These are phyloP conservation scores for Nidularia sp. DNA, from an alignment of 768 basidiomycete genomes.

Conservation along the genomic window DNA sequence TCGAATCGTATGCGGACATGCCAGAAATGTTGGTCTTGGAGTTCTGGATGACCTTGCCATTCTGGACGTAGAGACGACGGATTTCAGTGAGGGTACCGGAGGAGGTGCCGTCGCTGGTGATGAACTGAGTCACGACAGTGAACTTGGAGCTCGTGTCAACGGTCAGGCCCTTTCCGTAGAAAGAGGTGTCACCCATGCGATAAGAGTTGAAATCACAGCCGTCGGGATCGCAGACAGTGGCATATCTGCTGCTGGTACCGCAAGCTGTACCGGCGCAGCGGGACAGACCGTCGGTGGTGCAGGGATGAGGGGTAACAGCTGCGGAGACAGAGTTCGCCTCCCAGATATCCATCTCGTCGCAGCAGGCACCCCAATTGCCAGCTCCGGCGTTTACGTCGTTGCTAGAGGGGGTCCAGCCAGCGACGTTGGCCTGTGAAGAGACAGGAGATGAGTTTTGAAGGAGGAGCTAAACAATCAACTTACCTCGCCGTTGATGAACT, in stretches of 20 bases:
- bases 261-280: conserved; percentile 26
- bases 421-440: conserved; percentile 36
- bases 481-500: conserved; percentile 59
- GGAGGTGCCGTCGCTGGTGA: conserved; percentile 40
- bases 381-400: conserved; percentile 38
- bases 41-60: conserved; percentile 48
- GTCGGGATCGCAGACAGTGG: conserved; percentile 31
- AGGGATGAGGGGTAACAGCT: conserved; percentile 37
- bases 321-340: conserved; percentile 37
- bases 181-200: conserved; percentile 34
- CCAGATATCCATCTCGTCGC: conserved; percentile 43
- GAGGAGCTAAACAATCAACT: conserved; percentile 3
- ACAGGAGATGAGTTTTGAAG: background rate
- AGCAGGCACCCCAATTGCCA: conserved; percentile 36
- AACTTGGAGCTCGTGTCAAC: conserved; percentile 42
- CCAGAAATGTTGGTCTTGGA: conserved; percentile 42
- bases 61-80: conserved; percentile 53
- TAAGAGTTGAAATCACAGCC: conserved; percentile 51
- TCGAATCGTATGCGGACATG: conserved; percentile 32
- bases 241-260: conserved; percentile 12
- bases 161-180: conserved; percentile 32
- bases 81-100: conserved; percentile 48
- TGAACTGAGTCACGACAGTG: conserved; percentile 60
- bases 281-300: conserved; percentile 23
- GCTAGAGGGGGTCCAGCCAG: conserved; percentile 27